Conservation (phyloP, 2,329 filamentous ascomycete species). For the Chrysoporthe cubensis region DNA sequence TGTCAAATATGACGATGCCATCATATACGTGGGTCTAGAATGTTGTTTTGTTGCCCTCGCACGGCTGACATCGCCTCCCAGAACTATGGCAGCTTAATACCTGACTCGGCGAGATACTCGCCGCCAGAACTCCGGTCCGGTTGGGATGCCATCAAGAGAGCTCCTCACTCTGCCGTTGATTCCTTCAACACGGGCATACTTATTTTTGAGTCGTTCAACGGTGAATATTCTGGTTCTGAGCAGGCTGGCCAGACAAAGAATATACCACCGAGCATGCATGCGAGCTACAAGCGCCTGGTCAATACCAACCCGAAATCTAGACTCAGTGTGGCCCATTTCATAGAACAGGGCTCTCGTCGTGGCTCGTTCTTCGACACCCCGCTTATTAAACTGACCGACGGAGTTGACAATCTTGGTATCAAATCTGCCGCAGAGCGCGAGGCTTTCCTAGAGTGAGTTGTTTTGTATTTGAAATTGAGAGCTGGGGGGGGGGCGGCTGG, state of each 20-base stretch:
- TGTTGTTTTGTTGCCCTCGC: background rate
- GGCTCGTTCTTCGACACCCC: conserved; percentile 93
- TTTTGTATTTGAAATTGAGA: conserved; percentile 5
- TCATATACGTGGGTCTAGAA: conserved; percentile 71
- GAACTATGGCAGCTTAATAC: conserved; percentile 85
- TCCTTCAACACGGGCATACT: conserved; percentile 84
- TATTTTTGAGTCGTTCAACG: conserved; percentile 91
- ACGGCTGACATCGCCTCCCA: conserved; percentile 41
- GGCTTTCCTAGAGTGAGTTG: conserved; percentile 70
- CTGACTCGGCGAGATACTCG: conserved; percentile 81
- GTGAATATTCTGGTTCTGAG: conserved; percentile 74
- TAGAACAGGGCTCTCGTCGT: conserved; percentile 82
- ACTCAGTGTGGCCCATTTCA: conserved; percentile 80
- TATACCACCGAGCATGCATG: conserved; percentile 85
- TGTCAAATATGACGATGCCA: conserved; percentile 91
- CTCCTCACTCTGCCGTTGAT: conserved; percentile 80
- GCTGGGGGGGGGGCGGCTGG: background rate
- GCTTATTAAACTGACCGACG: conserved; percentile 88
- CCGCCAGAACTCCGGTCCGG: conserved; percentile 87
- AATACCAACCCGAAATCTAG: conserved; percentile 89
- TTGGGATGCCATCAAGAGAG: conserved; percentile 89
- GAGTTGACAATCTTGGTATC: conserved; percentile 88
- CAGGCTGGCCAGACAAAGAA: conserved; percentile 85
- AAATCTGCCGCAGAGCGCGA: conserved; percentile 86
- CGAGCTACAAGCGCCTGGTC: conserved; percentile 86